These are phyloP conservation scores for Claviceps arundinis DNA, from an alignment of 2,329 filamentous ascomycete species.

Conservation along the genomic window DNA sequence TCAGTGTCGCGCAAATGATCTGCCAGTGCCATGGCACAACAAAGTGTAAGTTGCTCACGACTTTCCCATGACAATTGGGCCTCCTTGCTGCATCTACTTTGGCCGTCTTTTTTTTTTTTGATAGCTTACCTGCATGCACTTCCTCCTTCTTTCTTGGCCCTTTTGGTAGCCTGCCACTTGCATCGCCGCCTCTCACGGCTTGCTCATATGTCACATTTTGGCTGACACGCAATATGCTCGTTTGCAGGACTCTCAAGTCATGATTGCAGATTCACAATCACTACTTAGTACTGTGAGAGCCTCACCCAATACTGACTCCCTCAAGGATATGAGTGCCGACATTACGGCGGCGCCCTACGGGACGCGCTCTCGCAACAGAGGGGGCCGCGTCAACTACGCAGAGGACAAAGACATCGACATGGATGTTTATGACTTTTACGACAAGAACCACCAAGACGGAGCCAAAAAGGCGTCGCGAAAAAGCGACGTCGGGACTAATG, in stretches of 20 bases:
- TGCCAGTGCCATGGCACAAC: slow-evolving; percentile 25
- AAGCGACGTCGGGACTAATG: slow-evolving; percentile 22
- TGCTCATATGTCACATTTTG: background rate
- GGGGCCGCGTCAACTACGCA: slow-evolving; percentile 83
- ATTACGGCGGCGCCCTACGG: slow-evolving; percentile 59
- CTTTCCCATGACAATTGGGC: background rate
- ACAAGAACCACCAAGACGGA: slow-evolving; percentile 39
- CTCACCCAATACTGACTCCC: slow-evolving; percentile 32
- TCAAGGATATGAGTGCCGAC: slow-evolving; percentile 38
- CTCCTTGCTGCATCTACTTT: too few species aligned
- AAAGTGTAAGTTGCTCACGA: slow-evolving; percentile 21
- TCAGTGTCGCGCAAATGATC: slow-evolving; percentile 22
- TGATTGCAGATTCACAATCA: slow-evolving; percentile 20
- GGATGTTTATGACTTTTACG: slow-evolving; percentile 62
- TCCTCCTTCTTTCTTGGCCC: background rate
- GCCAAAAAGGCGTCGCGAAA: slow-evolving; percentile 43
- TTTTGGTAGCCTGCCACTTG: background rate
- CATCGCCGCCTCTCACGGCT: background rate
- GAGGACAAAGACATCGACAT: slow-evolving; percentile 85
- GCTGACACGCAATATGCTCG: background rate
- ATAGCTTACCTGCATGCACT: background rate
- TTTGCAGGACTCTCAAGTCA: slow-evolving; percentile 21
- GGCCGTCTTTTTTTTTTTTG: background rate
- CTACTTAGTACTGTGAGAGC: slow-evolving; percentile 31
- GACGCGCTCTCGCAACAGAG: slow-evolving; percentile 84